These are phyloP conservation scores for Neurospora sp. DNA, from an alignment of 495 filamentous ascomycete genomes.

Conservation along the genomic window DNA sequence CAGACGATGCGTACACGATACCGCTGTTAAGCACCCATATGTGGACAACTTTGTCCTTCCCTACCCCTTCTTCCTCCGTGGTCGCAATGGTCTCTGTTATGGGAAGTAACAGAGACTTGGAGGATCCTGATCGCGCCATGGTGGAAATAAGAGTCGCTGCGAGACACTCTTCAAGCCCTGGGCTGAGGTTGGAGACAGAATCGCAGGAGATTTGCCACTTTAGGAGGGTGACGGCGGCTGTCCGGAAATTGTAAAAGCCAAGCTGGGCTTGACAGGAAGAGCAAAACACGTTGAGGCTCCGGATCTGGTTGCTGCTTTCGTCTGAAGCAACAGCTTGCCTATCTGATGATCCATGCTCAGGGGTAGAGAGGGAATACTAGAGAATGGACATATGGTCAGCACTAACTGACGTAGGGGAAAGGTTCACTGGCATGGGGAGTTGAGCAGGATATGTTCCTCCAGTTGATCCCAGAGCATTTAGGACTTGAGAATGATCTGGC, in stretches of 20 bases:
- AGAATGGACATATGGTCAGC: constrained; percentile 8
- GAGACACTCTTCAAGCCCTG: constrained; percentile 34
- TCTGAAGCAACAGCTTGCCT: constrained; percentile 5
- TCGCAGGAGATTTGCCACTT: constrained; percentile 29
- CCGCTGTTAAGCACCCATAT: constrained; percentile 65
- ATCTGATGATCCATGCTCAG: constrained; percentile 9
- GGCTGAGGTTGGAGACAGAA: constrained; percentile 11
- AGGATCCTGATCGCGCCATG: constrained; percentile 36
- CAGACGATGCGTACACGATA: constrained; percentile 48
- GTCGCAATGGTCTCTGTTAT: constrained; percentile 14
- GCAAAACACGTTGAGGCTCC: constrained; percentile 31
- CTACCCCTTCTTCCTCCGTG: background rate
- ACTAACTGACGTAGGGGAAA: constrained; percentile 14
- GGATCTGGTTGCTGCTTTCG: background rate
- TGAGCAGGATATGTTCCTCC: constrained; percentile 48
- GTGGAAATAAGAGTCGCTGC: constrained; percentile 36
- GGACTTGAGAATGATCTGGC: constrained; percentile 37
- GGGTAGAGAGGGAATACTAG: constrained; percentile 17
- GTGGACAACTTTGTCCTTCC: constrained; percentile 24
- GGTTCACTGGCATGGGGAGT: background rate
- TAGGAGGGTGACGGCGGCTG: constrained; percentile 24
- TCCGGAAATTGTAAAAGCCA: constrained; percentile 45
- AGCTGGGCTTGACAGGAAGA: constrained; percentile 27
- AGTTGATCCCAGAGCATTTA: constrained; percentile 41
- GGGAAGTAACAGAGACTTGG: constrained; percentile 37